These are phyloP conservation scores for Circinella minor DNA, from an alignment of 371 early-diverging fungal genomes.

Conservation along the genomic window DNA sequence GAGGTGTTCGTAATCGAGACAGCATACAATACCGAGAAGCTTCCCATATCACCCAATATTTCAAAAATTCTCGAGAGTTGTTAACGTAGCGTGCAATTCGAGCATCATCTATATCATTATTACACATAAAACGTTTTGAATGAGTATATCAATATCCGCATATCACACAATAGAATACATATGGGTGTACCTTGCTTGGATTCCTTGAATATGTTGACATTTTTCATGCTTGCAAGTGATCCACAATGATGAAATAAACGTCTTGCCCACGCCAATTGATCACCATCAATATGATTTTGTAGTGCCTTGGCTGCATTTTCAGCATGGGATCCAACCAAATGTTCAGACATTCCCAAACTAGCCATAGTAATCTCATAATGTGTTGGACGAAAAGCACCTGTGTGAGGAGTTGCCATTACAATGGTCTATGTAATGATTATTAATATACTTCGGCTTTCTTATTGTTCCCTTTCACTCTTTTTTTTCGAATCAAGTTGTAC, in stretches of 20 bases:
- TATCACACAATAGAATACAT: background rate
- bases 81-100: slow-evolving; percentile 29
- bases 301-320: slow-evolving; percentile 1
- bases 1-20: slow-evolving; percentile 74
- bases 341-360: slow-evolving; percentile 38
- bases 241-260: slow-evolving; percentile 46
- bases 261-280: slow-evolving; percentile 34
- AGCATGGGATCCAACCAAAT: slow-evolving; percentile 26
- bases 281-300: background rate
- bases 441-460: background rate
- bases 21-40: slow-evolving; percentile 74
- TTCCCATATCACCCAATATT: slow-evolving; percentile 84
- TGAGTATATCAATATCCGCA: no score
- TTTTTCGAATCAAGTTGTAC: background rate
- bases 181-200: slow-evolving; percentile 27
- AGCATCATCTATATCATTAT: background rate
- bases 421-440: slow-evolving; percentile 12
- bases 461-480: no score
- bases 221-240: slow-evolving; percentile 30
- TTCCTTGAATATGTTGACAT: slow-evolving; percentile 19
- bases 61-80: slow-evolving; percentile 40
- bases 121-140: background rate
- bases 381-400: slow-evolving; percentile 50
- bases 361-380: slow-evolving; percentile 52
- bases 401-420: slow-evolving; percentile 51